phyloP scores from a whole-genome alignment of 73 alveolate species.

The Stentor coeruleus region DNA sequence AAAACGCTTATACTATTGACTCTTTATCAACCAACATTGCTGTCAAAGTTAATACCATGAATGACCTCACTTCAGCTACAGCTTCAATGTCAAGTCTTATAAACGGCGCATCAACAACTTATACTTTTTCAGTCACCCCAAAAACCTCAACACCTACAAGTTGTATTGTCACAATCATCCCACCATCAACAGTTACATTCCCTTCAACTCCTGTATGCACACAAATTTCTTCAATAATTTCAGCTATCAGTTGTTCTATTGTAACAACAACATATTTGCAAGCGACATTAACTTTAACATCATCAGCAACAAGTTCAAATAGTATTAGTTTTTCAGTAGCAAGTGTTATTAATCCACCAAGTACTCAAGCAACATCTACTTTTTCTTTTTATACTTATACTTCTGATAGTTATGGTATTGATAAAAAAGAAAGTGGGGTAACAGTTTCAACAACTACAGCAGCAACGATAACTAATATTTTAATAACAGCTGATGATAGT shows the following conservation, averaged over 20 bases:
- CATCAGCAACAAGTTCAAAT: background rate
- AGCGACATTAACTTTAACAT: background rate
- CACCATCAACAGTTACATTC: conserved; percentile 31
- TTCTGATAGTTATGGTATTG: background rate
- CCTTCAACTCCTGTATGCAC: conserved; percentile 38
- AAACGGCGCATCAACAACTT: conserved; percentile 38
- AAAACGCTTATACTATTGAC: conserved; percentile 32
- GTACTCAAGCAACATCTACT: background rate
- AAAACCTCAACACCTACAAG: conserved; percentile 22
- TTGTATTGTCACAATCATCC: conserved; percentile 23
- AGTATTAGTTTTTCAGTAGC: background rate
- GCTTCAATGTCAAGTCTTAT: conserved; percentile 22
- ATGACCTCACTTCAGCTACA: conserved; percentile 24
- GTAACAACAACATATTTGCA: background rate
- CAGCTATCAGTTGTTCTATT: background rate
- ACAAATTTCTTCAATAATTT: background rate
- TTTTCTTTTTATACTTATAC: conserved; percentile 6
- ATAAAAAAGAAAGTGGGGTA: conserved; percentile 7
- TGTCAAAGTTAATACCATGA: conserved; percentile 26
- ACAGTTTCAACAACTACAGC: conserved; percentile 17
- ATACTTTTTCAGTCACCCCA: conserved; percentile 27
- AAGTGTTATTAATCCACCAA: background rate
- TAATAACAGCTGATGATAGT: background rate
- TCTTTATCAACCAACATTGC: conserved; percentile 28
- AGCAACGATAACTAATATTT: background rate